Conservation (phyloP, 768 basidiomycete species). For the Russula compacta region DNA sequence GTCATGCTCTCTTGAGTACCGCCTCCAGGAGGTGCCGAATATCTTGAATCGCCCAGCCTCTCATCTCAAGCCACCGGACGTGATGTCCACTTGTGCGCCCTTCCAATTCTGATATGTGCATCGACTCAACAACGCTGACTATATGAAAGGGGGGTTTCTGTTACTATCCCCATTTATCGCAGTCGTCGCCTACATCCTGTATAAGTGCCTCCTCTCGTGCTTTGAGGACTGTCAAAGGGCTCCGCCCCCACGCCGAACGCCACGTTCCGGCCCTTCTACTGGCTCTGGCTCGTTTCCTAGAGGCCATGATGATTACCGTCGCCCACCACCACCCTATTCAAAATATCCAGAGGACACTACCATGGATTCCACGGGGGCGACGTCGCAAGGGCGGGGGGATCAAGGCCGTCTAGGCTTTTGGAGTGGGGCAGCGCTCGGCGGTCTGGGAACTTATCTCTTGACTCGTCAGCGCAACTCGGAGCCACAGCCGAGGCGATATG, state of each 20-base stretch:
- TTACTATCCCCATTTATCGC: slow-evolving; percentile 21
- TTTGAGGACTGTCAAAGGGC: slow-evolving; percentile 27
- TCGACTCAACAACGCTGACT: not conserved
- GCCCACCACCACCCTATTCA: slow-evolving; percentile 49
- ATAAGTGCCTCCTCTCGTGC: slow-evolving; percentile 52
- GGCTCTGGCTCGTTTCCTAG: slow-evolving; percentile 46
- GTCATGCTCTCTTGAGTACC: slow-evolving; percentile 82
- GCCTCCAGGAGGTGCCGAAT: slow-evolving; percentile 59
- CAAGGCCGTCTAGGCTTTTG: slow-evolving; percentile 58
- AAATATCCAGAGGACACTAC: slow-evolving; percentile 34
- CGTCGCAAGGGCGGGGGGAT: not conserved
- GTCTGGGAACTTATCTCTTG: slow-evolving; percentile 51
- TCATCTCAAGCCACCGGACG: not conserved
- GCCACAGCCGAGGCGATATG: slow-evolving; percentile 34
- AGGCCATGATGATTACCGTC: slow-evolving; percentile 28
- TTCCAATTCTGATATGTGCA: not conserved
- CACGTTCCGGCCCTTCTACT: slow-evolving; percentile 24
- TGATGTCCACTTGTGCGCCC: not conserved
- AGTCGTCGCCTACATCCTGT: slow-evolving; percentile 44
- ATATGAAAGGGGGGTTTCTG: slow-evolving; percentile 7
- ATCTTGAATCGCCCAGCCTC: slow-evolving; percentile 20
- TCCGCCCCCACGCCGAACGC: slow-evolving; percentile 24
- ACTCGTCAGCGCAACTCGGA: slow-evolving; percentile 25
- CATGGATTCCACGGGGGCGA: not conserved
- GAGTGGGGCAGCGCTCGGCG: slow-evolving; percentile 73